Evolutionary conservation across 2,329 filamentous ascomycete genomes (phyloP), one percentile per base, ranked within the genome.

Genomic region (Exophiala dermatitidis): DNA sequence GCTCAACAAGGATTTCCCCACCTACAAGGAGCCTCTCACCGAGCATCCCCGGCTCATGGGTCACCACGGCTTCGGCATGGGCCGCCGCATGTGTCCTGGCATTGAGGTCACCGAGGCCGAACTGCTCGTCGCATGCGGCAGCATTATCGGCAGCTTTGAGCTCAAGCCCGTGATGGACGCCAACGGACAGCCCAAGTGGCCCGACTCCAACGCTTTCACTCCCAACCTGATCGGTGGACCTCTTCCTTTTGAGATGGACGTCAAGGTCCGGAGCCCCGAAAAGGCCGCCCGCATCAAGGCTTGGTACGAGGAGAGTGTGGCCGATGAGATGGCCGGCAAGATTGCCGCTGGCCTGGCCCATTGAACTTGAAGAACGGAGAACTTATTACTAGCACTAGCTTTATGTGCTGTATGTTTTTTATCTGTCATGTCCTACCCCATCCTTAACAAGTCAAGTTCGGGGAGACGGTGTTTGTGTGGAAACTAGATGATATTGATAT

Each of bases 11-110:
- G 58, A 63, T 33, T 66, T 51, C 50, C 65, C 65, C 8, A 64
- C 63, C 29, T 67, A 64, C 57, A 62, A 64, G 56, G 62, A 63
- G 53, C 64, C 64, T 29, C 61, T 67, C 31, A 65, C 64, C 10
- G 56, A 60, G 34, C 60, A 67, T 43, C 65, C 65, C n/a, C 60
- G 52, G 44, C 59, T 66, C 19, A 63, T 62, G 55, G 58, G 61
- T 45, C 60, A 60, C 48, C 57, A 61, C 46, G 56, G 57, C 45
- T 66, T 66, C 53, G 64, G 63, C 31, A 65, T 62, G 57, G 65
- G 64, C 52, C 59, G 63, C n/a, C 60, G 65, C 41, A 60, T 61
- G 52, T 67, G 64, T 44, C 62, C 61, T 5, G 65, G 65, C 44
- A 61, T 65, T 32, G 60, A 65, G 49, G 45, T 63, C 37, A 62